phyloP scores from a whole-genome alignment of 352 stramenopile genomes.

The Globisporangium barbulae region DNA sequence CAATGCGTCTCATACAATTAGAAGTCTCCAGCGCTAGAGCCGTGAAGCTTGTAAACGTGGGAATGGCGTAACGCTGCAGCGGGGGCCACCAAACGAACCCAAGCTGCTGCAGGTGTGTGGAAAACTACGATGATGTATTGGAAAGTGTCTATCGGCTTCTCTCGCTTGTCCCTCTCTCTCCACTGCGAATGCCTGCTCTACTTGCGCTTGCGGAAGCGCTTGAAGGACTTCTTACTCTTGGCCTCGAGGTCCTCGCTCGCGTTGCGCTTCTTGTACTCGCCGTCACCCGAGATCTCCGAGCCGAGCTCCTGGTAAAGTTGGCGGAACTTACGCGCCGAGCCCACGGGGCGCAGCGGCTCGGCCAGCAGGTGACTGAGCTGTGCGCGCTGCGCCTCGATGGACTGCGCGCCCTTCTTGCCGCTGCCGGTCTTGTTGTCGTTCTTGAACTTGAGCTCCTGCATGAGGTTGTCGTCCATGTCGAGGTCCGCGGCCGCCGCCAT shows the following conservation, averaged over 20 bases:
- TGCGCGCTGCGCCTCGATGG: conserved; percentile 49
- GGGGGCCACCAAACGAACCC: no score
- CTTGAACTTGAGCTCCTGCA: conserved; percentile 66
- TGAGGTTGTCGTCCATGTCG: conserved; percentile 76
- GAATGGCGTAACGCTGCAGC: no score
- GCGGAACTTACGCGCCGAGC: conserved; percentile 79
- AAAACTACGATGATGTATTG: no score
- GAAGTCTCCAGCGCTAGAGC: no score
- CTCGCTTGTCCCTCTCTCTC: not conserved
- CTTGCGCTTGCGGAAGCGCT: conserved; percentile 62
- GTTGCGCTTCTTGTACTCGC: conserved; percentile 77
- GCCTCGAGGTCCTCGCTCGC: conserved; percentile 63
- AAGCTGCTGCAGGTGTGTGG: no score
- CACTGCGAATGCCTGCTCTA: not conserved
- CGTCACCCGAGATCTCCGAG: conserved; percentile 47
- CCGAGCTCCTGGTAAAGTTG: conserved; percentile 79
- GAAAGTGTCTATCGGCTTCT: not conserved
- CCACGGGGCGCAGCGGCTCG: conserved; percentile 66
- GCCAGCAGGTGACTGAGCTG: conserved; percentile 57
- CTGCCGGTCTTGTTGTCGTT: conserved; percentile 46
- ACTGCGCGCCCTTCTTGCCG: conserved; percentile 32
- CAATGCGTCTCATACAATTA: no score
- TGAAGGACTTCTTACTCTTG: conserved; percentile 82
- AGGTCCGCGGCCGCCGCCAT: conserved; percentile 81
- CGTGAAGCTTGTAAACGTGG: no score